Conservation (phyloP, 495 filamentous ascomycete species). For the Hypoxylon lienhwacheense region DNA sequence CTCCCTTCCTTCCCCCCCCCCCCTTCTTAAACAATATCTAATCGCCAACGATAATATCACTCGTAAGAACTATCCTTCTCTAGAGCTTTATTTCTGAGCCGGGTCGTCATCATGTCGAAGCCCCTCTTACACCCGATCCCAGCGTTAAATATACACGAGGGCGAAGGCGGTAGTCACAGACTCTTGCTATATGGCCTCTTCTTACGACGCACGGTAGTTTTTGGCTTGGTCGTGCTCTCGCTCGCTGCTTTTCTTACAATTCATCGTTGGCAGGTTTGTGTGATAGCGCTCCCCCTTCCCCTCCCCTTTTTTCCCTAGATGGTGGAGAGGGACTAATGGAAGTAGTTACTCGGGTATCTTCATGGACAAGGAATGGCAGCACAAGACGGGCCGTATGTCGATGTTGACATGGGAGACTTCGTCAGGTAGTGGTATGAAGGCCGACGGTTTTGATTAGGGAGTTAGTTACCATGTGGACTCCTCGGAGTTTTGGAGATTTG, state of each 20-base stretch:
- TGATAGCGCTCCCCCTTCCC: not conserved
- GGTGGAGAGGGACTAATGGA: not conserved
- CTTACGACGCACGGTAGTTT: not conserved
- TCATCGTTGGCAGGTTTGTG: slow-evolving; percentile 14
- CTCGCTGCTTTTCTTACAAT: slow-evolving; percentile 16
- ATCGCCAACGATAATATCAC: no score
- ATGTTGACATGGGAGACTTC: no score
- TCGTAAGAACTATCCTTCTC: not conserved
- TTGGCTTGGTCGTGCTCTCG: slow-evolving; percentile 4
- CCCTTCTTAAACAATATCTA: no score
- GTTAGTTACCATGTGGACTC: no score
- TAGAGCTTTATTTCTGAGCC: no score
- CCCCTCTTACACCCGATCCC: not conserved
- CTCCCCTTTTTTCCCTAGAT: not conserved
- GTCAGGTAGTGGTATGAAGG: no score
- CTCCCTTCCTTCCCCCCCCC: no score
- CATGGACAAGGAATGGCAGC: no score
- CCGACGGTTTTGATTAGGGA: no score
- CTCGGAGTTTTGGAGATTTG: no score
- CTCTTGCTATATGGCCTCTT: not conserved
- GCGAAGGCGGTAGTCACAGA: not conserved
- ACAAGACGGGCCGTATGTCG: no score
- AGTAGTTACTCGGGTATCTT: slow-evolving; percentile 19
- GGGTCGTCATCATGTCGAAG: not conserved
- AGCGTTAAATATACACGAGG: not conserved